Percentiles rank a stretch among this genome's conserved stretches.
phyloP scores from a whole-genome alignment of 345 rosid species.

The Mangifera indica region DNA sequence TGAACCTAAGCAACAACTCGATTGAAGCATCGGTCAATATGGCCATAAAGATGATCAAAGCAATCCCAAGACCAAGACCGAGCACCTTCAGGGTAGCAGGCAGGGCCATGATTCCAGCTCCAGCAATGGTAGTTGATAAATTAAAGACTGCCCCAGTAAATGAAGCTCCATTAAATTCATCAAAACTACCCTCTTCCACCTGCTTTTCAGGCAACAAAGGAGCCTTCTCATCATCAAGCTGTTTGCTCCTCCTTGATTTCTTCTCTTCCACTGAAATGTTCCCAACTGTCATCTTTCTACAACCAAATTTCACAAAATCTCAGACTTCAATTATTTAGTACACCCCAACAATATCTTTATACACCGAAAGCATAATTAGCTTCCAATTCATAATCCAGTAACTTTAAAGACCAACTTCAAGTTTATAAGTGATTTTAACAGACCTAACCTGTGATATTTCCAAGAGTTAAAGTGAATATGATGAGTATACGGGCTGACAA shows the following conservation, averaged over 20 bases:
- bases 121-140: slow-evolving; percentile 79
- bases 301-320: slow-evolving; percentile 14
- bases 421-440: background rate
- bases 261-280: slow-evolving; percentile 43
- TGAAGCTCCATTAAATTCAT: slow-evolving; percentile 86
- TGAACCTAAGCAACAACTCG: slow-evolving; percentile 82
- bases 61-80: slow-evolving; percentile 69
- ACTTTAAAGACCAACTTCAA: background rate
- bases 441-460: slow-evolving; percentile 9
- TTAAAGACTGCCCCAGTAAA: slow-evolving; percentile 87
- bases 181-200: slow-evolving; percentile 46
- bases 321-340: slow-evolving; percentile 3
- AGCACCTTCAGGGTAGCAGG: slow-evolving; percentile 93
- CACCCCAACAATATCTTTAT: background rate
- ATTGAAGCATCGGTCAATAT: slow-evolving; percentile 74
- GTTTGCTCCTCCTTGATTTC: slow-evolving; percentile 41
- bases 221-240: slow-evolving; percentile 43
- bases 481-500: background rate
- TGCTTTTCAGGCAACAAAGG: slow-evolving; percentile 54
- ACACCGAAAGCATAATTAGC: background rate
- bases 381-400: background rate
- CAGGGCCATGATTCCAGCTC: slow-evolving; percentile 97
- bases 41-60: slow-evolving; percentile 71
- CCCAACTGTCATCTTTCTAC: slow-evolving; percentile 51
- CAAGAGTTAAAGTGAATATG: background rate